A percentile compares a stretch with the other conserved stretches of the same genome.
Evolutionary conservation across 2,329 filamentous ascomycete genomes (phyloP).

Genomic region (Arachnopeziza araneosa): DNA sequence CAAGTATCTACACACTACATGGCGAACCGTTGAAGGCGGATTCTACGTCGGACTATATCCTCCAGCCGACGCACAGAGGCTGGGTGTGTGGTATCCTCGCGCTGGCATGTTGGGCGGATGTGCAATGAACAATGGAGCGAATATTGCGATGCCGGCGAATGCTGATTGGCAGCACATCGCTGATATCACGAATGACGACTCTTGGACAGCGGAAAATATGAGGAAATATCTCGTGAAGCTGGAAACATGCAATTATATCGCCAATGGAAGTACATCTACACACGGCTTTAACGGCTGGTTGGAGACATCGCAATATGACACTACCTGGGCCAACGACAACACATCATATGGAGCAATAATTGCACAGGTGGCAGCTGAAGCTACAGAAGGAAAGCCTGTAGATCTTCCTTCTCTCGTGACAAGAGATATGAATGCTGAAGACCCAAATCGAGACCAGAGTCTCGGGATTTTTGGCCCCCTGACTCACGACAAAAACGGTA

Average conservation of each 20-base stretch:
- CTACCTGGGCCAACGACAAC: slow-evolving; percentile 2
- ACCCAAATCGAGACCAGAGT: slow-evolving; percentile 12
- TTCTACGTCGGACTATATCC: slow-evolving; percentile 25
- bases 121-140: slow-evolving; percentile 21
- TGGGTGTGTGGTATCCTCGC: slow-evolving; percentile 28
- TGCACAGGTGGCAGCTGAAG: slow-evolving; percentile 15
- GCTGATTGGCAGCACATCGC: slow-evolving; percentile 22
- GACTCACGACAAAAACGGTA: slow-evolving; percentile 16
- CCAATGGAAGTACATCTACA: slow-evolving; percentile 1
- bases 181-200: slow-evolving; percentile 20
- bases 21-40: slow-evolving; percentile 29
- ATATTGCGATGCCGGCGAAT: slow-evolving; percentile 18
- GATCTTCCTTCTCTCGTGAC: slow-evolving; percentile 8
- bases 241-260: slow-evolving; percentile 5
- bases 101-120: slow-evolving; percentile 30
- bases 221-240: slow-evolving; percentile 18
- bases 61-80: slow-evolving; percentile 4
- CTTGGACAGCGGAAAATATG: slow-evolving; percentile 23
- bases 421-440: slow-evolving; percentile 21
- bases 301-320: background rate
- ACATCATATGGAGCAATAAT: slow-evolving; percentile 1
- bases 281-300: slow-evolving; percentile 19
- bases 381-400: slow-evolving; percentile 9
- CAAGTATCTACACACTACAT: slow-evolving; percentile 24
- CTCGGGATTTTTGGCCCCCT: slow-evolving; percentile 2